Conservation (phyloP, 768 basidiomycete species). For the Lentinula boryana region DNA sequence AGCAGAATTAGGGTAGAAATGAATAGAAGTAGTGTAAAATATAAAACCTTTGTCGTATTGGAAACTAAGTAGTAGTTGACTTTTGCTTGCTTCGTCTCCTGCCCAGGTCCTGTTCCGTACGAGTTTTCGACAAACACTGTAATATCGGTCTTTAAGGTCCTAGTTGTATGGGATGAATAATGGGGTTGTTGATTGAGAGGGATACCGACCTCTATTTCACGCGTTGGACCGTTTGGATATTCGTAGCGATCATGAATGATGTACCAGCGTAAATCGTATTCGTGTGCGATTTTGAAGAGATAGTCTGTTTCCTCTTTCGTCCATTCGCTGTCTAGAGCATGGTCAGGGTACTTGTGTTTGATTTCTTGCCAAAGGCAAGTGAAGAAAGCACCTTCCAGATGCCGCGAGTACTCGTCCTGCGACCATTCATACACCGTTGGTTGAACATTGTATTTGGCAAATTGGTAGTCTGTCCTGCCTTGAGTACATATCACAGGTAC, state of each 20-base stretch:
- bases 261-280: conserved; percentile 87
- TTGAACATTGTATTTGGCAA: conserved; percentile 78
- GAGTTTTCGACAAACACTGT: conserved; percentile 83
- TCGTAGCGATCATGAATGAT: conserved; percentile 89
- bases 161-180: conserved; percentile 20
- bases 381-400: conserved; percentile 56
- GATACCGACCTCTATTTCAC: conserved; percentile 56
- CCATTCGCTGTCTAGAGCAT: conserved; percentile 69
- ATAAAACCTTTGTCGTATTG: conserved; percentile 80
- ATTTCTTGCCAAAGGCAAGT: neutral
- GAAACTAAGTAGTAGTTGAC: conserved; percentile 62
- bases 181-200: neutral
- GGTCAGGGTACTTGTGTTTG: neutral
- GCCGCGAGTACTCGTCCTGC: conserved; percentile 80
- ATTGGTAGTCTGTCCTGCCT: conserved; percentile 56
- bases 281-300: conserved; percentile 71
- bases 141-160: conserved; percentile 95
- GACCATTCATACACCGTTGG: conserved; percentile 65
- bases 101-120: conserved; percentile 79
- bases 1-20: neutral
- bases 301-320: conserved; percentile 92
- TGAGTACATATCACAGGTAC: neutral
- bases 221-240: conserved; percentile 44
- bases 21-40: neutral
- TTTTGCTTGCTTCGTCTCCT: conserved; percentile 73